Percentiles rank a stretch among this genome's conserved stretches.
Conservation (phyloP, 2,329 filamentous ascomycete species). For the Xenosphaeropsis pyriputrescens region DNA sequence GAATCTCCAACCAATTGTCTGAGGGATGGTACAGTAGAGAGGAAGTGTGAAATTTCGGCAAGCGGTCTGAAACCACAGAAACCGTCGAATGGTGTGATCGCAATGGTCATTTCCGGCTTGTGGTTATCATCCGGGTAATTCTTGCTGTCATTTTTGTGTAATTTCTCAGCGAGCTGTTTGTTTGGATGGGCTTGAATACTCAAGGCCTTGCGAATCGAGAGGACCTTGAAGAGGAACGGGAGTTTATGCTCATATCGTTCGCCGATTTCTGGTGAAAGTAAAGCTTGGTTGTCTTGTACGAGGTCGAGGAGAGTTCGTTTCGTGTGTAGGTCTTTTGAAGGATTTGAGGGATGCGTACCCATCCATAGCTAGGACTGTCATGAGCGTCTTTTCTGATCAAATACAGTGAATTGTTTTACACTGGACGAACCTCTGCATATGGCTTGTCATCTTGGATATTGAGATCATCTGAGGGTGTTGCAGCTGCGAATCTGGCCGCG, state of each 20-base stretch:
- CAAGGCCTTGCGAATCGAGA: constrained; percentile 89
- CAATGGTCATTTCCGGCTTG: constrained; percentile 99
- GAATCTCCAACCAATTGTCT: constrained; percentile 52
- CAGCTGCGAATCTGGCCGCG: constrained; percentile 77
- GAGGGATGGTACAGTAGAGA: constrained; percentile 42
- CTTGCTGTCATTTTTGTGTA: constrained; percentile 48
- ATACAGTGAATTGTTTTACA: neutral
- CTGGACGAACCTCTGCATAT: constrained; percentile 65
- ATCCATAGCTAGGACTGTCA: constrained; percentile 67
- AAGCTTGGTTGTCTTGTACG: constrained; percentile 70
- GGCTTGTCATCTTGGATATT: constrained; percentile 74
- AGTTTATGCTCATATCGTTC: constrained; percentile 69
- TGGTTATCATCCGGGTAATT: constrained; percentile 61
- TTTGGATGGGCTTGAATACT: constrained; percentile 96
- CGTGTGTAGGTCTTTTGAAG: constrained; percentile 76
- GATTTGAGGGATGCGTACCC: constrained; percentile 93
- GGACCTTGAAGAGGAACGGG: constrained; percentile 94
- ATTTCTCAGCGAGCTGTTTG: constrained; percentile 71
- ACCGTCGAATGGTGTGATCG: constrained; percentile 89
- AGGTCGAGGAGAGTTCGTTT: constrained; percentile 78
- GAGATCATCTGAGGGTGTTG: constrained; percentile 63
- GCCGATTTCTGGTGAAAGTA: constrained; percentile 61
- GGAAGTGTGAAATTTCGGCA: constrained; percentile 73
- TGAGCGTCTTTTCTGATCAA: constrained; percentile 1
- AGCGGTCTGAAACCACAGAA: constrained; percentile 90